A percentile compares a stretch with the other conserved stretches of the same genome.
Evolutionary conservation across 164 flowering plant genomes (phyloP).

Genomic region (Dillenia turbinata): DNA sequence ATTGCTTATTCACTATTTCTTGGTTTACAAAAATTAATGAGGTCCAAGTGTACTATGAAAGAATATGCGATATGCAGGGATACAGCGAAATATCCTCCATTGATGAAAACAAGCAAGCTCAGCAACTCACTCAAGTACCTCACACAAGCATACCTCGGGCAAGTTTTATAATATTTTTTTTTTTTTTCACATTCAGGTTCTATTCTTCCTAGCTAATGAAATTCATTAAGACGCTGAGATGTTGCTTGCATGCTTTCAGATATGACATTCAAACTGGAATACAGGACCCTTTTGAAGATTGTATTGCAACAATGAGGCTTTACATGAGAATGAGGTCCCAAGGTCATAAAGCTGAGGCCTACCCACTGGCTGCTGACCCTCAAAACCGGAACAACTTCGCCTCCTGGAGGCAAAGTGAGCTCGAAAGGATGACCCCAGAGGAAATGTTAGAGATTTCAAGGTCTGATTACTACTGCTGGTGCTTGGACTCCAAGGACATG

Average conservation of each 20-base stretch:
- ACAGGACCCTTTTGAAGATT: constrained; percentile 90
- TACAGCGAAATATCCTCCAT: constrained; percentile 85
- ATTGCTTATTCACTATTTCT: too few species aligned
- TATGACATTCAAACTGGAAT: constrained; percentile 78
- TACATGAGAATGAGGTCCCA: constrained; percentile 76
- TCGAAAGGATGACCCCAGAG: constrained; percentile 74
- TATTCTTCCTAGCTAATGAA: too few species aligned
- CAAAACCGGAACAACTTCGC: constrained; percentile 61
- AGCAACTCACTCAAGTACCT: constrained; percentile 91
- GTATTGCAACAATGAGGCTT: constrained; percentile 82
- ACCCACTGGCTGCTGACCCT: constrained; percentile 54
- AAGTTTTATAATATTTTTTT: constrained; percentile 14
- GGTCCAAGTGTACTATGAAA: too few species aligned
- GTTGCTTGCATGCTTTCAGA: constrained; percentile 21
- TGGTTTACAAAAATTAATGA: too few species aligned
- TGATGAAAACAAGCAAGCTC: constrained; percentile 95
- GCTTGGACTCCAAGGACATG: constrained; percentile 50
- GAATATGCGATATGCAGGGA: constrained; percentile 35
- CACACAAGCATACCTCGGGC: constrained; percentile 80
- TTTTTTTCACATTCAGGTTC: background rate
- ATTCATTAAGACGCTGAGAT: background rate
- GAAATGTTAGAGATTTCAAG: constrained; percentile 68
- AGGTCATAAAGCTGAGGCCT: constrained; percentile 44
- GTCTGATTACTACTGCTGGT: constrained; percentile 90
- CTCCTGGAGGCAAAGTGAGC: constrained; percentile 64